Percentiles rank a stretch among this genome's conserved stretches.
phyloP scores from a whole-genome alignment of 805 yeast species.

The Millerago galiae region DNA sequence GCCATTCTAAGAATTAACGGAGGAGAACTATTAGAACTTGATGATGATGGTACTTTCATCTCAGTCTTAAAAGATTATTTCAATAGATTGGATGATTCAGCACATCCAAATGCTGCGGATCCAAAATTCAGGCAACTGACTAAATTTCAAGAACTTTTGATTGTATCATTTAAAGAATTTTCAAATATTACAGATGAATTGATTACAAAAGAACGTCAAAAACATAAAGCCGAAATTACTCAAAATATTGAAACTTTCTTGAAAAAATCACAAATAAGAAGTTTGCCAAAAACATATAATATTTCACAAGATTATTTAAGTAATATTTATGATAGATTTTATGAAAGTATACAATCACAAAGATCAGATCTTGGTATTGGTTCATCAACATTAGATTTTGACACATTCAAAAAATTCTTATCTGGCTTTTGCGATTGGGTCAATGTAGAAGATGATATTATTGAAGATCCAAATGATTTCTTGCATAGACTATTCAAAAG shows the following conservation, averaged over 20 bases:
- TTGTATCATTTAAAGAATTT: slow-evolving; percentile 90
- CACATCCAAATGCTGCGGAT: slow-evolving; percentile 65
- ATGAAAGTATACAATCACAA: slow-evolving; percentile 66
- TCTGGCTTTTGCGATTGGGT: slow-evolving; percentile 78
- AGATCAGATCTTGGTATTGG: slow-evolving; percentile 47
- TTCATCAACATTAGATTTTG: slow-evolving; percentile 65
- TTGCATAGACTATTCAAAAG: slow-evolving; percentile 55
- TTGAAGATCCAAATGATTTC: slow-evolving; percentile 38
- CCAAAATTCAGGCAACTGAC: slow-evolving; percentile 62
- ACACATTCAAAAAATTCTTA: slow-evolving; percentile 68
- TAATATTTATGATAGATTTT: slow-evolving; percentile 78
- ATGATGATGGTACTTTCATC: slow-evolving; percentile 90
- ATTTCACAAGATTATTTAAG: slow-evolving; percentile 53
- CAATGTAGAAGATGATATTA: slow-evolving; percentile 31
- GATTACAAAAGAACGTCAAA: slow-evolving; percentile 62
- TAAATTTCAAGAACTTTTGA: slow-evolving; percentile 82
- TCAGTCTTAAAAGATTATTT: slow-evolving; percentile 81
- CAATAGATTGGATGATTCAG: slow-evolving; percentile 66
- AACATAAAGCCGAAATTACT: slow-evolving; percentile 68
- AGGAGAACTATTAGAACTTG: slow-evolving; percentile 68
- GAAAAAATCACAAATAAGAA: slow-evolving; percentile 85
- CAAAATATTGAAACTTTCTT: slow-evolving; percentile 86
- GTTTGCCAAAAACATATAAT: slow-evolving; percentile 67
- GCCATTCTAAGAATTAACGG: slow-evolving; percentile 89
- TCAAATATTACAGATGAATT: slow-evolving; percentile 69